Evolutionary conservation across 2,329 filamentous ascomycete species (phyloP).

Genomic region (Diaporthe ampelina): DNA sequence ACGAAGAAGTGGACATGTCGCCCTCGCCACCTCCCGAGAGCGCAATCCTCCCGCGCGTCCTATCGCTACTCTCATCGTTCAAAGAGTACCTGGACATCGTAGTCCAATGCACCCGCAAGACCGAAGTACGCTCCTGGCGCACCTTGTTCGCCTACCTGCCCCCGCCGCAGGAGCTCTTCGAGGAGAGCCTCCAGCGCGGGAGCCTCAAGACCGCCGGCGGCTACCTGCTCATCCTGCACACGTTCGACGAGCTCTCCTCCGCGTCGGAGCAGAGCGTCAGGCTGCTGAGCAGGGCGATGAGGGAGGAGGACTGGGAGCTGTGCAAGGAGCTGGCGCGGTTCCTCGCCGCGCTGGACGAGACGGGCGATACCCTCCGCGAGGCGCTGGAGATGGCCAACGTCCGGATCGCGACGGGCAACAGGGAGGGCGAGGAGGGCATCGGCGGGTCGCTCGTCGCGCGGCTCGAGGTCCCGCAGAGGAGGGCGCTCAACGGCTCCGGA

Average conservation of each 20-base stretch:
- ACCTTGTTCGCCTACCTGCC: constrained; percentile 94
- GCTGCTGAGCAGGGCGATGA: constrained; percentile 83
- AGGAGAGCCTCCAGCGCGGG: constrained; percentile 87
- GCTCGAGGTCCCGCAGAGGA: constrained; percentile 48
- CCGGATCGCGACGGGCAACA: constrained; percentile 49
- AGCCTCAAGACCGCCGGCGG: constrained; percentile 95
- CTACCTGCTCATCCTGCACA: constrained; percentile 95
- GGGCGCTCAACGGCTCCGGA: constrained; percentile 36
- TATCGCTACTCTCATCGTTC: constrained; percentile 78
- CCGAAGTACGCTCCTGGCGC: constrained; percentile 93
- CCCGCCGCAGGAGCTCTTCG: constrained; percentile 91
- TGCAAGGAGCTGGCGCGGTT: constrained; percentile 97
- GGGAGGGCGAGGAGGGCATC: constrained; percentile 51
- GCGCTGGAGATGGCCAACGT: constrained; percentile 75
- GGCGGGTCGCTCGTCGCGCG: constrained; percentile 50
- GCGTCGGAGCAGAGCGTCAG: constrained; percentile 85
- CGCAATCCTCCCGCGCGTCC: constrained; percentile 73
- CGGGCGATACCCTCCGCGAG: constrained; percentile 82
- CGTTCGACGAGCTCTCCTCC: constrained; percentile 77
- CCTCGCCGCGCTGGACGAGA: constrained; percentile 90
- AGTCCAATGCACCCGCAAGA: constrained; percentile 97
- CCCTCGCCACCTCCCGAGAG: constrained; percentile 72
- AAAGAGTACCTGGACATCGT: constrained; percentile 94
- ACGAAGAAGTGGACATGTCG: constrained; percentile 86
- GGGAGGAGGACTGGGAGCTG: constrained; percentile 92